Conservation (phyloP, 352 stramenopile genomes). For the Phytopythium cucurbitacearum region DNA sequence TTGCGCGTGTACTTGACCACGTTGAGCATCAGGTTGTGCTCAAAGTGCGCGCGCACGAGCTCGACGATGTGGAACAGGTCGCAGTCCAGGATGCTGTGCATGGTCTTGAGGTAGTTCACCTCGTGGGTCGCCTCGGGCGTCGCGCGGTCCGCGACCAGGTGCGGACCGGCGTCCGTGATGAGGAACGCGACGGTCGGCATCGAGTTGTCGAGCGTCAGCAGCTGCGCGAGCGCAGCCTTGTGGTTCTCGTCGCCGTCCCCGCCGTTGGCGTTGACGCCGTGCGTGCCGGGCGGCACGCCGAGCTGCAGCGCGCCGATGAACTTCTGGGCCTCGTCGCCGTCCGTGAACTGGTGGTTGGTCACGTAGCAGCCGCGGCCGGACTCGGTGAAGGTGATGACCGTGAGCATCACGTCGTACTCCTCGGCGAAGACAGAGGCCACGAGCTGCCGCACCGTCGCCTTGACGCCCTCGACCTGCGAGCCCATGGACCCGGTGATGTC, state of each 20-base stretch:
- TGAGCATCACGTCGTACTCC: slow-evolving; percentile 52
- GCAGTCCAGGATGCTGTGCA: slow-evolving; percentile 38
- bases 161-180: slow-evolving; percentile 57
- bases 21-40: slow-evolving; percentile 48
- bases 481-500: slow-evolving; percentile 76
- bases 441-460: slow-evolving; percentile 47
- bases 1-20: slow-evolving; percentile 62
- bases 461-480: slow-evolving; percentile 47
- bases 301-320: slow-evolving; percentile 43
- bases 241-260: slow-evolving; percentile 66
- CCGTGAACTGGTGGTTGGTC: slow-evolving; percentile 55
- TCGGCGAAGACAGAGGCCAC: slow-evolving; percentile 48
- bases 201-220: slow-evolving; percentile 39
- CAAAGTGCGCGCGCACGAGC: slow-evolving; percentile 44
- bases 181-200: slow-evolving; percentile 63
- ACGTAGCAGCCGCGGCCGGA: slow-evolving; percentile 45
- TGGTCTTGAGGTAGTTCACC: slow-evolving; percentile 34
- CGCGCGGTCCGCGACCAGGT: slow-evolving; percentile 28
- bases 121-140: slow-evolving; percentile 38
- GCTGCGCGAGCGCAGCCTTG: slow-evolving; percentile 52
- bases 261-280: slow-evolving; percentile 31
- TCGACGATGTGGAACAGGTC: slow-evolving; percentile 54
- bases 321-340: slow-evolving; percentile 30
- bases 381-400: slow-evolving; percentile 73
- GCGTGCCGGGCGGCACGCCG: slow-evolving; percentile 32